phyloP scores from a whole-genome alignment of 1,284 basidiomycete genomes.

The Tremellales sp. region DNA sequence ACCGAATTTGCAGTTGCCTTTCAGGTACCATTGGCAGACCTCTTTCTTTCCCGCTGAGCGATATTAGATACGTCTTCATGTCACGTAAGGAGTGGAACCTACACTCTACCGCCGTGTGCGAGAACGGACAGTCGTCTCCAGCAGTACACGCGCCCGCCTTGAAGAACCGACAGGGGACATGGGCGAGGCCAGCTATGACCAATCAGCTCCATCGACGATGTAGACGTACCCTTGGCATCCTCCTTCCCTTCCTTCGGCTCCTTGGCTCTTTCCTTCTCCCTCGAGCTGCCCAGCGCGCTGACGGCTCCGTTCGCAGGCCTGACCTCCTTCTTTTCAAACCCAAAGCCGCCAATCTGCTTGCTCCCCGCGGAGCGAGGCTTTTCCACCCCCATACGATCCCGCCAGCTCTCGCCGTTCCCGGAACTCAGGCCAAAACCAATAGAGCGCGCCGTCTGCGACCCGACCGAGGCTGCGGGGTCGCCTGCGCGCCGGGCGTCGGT shows the following conservation, averaged over 20 bases:
- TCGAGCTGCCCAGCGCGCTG: constrained; percentile 6
- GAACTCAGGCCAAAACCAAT: constrained; percentile 3
- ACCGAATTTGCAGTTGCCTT: constrained; percentile 91
- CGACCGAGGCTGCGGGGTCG: not conserved
- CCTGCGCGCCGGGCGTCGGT: constrained; percentile 4
- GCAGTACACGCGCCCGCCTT: constrained; percentile 89
- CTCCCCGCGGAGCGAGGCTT: not conserved
- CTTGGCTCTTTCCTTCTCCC: constrained; percentile 10
- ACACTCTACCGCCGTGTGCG: constrained; percentile 55
- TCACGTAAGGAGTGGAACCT: constrained; percentile 9
- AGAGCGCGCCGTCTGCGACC: constrained; percentile 1
- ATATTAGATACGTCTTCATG: constrained; percentile 8
- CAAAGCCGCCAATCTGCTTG: not conserved
- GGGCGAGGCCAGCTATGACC: constrained; percentile 59
- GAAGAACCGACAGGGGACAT: constrained; percentile 99
- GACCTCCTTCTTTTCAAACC: constrained; percentile 34
- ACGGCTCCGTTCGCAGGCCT: constrained; percentile 9
- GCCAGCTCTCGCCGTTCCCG: constrained; percentile 7
- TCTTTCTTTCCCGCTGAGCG: constrained; percentile 71
- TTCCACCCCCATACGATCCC: not conserved
- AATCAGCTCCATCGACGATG: not conserved
- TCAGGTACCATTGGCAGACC: constrained; percentile 83
- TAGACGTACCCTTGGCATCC: constrained; percentile 12
- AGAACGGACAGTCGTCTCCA: constrained; percentile 92
- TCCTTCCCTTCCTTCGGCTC: constrained; percentile 7